Percentiles rank a stretch among this genome's conserved stretches.
These are phyloP conservation scores for Ogataea angusta DNA, from an alignment of 805 yeast species.

Conservation along the genomic window DNA sequence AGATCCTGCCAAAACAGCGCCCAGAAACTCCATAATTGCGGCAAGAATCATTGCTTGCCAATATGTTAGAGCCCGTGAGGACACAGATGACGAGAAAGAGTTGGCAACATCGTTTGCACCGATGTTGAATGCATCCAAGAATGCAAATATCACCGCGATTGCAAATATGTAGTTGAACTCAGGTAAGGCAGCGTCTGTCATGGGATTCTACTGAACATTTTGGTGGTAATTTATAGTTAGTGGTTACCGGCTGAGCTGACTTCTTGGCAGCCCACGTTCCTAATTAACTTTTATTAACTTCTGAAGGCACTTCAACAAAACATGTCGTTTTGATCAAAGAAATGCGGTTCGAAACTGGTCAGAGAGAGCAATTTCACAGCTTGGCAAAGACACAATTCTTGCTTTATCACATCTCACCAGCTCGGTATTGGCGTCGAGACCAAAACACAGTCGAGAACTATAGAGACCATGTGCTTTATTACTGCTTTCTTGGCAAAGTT, in stretches of 20 bases:
- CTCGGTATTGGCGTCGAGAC: too few species aligned
- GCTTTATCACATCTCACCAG: too few species aligned
- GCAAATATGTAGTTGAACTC: conserved; percentile 70
- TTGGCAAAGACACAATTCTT: too few species aligned
- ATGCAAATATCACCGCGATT: conserved; percentile 64
- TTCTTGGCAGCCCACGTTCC: conserved; percentile 1
- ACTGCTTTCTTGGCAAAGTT: conserved; percentile 1
- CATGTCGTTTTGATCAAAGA: too few species aligned
- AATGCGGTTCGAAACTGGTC: too few species aligned
- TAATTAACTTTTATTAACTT: neutral
- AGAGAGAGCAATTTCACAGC: too few species aligned
- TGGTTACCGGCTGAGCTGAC: neutral
- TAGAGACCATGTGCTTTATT: neutral
- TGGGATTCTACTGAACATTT: neutral
- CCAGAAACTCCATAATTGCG: conserved; percentile 67
- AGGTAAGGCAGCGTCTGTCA: conserved; percentile 3
- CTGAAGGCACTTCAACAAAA: too few species aligned
- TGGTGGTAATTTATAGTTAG: neutral
- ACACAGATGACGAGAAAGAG: conserved; percentile 72
- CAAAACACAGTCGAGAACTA: too few species aligned
- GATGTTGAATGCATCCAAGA: conserved; percentile 74
- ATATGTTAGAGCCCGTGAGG: conserved; percentile 64
- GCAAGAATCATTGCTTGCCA: conserved; percentile 78
- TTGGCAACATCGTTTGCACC: conserved; percentile 84
- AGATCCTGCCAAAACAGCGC: conserved; percentile 71